Evolutionary conservation across 495 filamentous ascomycete species (phyloP).

Genomic region (Clohesyomyces aquaticus): DNA sequence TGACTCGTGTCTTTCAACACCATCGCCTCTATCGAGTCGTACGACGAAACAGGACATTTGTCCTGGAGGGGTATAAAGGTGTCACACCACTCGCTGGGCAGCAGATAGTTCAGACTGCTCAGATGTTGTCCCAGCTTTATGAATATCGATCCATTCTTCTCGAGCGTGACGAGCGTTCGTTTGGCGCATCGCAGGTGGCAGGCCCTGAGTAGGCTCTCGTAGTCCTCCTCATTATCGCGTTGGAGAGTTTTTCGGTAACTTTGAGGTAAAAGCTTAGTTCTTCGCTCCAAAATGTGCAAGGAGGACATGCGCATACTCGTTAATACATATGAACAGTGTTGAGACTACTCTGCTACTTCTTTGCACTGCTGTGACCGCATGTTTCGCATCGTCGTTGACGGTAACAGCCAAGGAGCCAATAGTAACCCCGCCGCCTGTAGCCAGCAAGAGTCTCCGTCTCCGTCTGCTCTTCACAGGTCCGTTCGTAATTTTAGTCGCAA

Average conservation of each 20-base stretch:
- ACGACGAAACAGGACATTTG: slow-evolving; percentile 89
- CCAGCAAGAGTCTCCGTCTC: slow-evolving; percentile 48
- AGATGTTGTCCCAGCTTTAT: slow-evolving; percentile 98
- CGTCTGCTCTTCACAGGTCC: slow-evolving; percentile 15
- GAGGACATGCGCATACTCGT: slow-evolving; percentile 68
- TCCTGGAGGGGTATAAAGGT: slow-evolving; percentile 98
- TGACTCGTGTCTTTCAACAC: slow-evolving; percentile 81
- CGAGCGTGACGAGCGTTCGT: slow-evolving; percentile 81
- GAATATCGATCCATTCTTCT: slow-evolving; percentile 96
- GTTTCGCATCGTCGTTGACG: slow-evolving; percentile 72
- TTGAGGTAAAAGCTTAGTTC: not conserved
- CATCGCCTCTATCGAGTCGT: slow-evolving; percentile 85
- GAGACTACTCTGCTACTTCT: slow-evolving; percentile 79
- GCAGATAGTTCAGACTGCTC: slow-evolving; percentile 93
- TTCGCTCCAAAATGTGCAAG: not conserved
- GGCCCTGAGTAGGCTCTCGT: slow-evolving; percentile 67
- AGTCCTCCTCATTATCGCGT: slow-evolving; percentile 61
- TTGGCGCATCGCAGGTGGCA: slow-evolving; percentile 94
- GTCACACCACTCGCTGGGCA: slow-evolving; percentile 91
- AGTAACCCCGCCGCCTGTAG: slow-evolving; percentile 57
- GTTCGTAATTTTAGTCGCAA: slow-evolving; percentile 27
- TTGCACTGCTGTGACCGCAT: slow-evolving; percentile 72
- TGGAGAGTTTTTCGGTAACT: slow-evolving; percentile 62
- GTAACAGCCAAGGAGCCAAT: slow-evolving; percentile 64
- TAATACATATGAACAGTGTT: slow-evolving; percentile 78